phyloP scores from a whole-genome alignment of 768 basidiomycete genomes.

The Trametes gibbosa region DNA sequence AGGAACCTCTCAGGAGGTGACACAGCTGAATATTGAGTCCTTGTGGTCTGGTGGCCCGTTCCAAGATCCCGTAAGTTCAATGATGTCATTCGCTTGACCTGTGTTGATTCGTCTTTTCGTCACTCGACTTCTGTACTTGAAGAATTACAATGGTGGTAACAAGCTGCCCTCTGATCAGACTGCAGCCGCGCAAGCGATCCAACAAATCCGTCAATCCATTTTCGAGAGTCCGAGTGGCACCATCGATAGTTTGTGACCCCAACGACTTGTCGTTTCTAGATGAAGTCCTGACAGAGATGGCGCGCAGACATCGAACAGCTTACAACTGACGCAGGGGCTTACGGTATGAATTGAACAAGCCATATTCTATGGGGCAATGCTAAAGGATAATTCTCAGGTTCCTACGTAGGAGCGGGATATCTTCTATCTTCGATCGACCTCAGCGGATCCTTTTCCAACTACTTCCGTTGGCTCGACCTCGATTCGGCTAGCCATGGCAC shows the following conservation, averaged over 20 bases:
- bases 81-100: neutral
- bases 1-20: constrained; percentile 55
- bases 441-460: constrained; percentile 34
- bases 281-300: neutral
- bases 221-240: constrained; percentile 59
- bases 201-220: constrained; percentile 51
- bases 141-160: constrained; percentile 75
- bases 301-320: constrained; percentile 52
- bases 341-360: constrained; percentile 41
- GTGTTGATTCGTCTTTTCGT: neutral
- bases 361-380: neutral
- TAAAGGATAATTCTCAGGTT: constrained; percentile 43
- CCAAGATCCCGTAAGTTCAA: constrained; percentile 49
- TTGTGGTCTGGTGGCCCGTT: constrained; percentile 78
- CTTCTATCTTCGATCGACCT: constrained; percentile 49
- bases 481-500: constrained; percentile 59
- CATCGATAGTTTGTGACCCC: constrained; percentile 45
- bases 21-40: constrained; percentile 72
- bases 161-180: constrained; percentile 43
- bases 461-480: constrained; percentile 67
- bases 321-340: constrained; percentile 53
- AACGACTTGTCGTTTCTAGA: neutral
- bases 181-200: constrained; percentile 48
- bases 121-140: neutral
- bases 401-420: constrained; percentile 65